A percentile compares a stretch with the other conserved stretches of the same genome.
Evolutionary conservation across 768 basidiomycete genomes (phyloP).

Genomic region (Candolleomyces aberdarensis): DNA sequence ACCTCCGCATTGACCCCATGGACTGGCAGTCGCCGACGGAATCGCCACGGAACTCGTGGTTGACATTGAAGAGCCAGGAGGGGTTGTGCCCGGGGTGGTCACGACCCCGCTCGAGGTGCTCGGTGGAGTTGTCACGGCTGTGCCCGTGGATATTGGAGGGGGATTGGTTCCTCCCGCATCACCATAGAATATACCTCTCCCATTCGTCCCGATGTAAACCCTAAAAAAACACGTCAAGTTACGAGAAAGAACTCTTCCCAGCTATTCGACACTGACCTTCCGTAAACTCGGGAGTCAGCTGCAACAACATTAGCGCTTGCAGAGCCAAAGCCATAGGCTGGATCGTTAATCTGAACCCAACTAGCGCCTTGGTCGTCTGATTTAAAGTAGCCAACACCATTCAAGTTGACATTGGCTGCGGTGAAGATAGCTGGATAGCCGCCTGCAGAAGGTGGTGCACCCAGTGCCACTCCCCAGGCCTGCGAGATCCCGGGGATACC

Average conservation of each 20-base stretch:
- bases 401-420: constrained; percentile 41
- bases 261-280: constrained; percentile 37
- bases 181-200: constrained; percentile 55
- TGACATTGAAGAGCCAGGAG: constrained; percentile 3
- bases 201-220: constrained; percentile 61
- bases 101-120: constrained; percentile 10
- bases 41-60: not conserved
- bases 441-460: constrained; percentile 44
- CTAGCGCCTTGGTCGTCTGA: constrained; percentile 53
- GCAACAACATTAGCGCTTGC: constrained; percentile 43
- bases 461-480: constrained; percentile 58
- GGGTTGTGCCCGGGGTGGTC: constrained; percentile 20
- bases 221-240: constrained; percentile 21
- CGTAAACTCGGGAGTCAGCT: constrained; percentile 52
- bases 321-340: constrained; percentile 54
- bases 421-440: constrained; percentile 56
- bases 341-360: constrained; percentile 61
- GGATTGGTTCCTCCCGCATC: constrained; percentile 32
- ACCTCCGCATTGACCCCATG: constrained; percentile 45
- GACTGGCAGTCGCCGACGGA: constrained; percentile 24
- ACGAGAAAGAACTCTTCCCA: not conserved
- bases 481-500: constrained; percentile 42
- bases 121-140: constrained; percentile 19
- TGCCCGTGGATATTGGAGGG: constrained; percentile 22
- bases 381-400: constrained; percentile 49